A percentile compares a stretch with the other conserved stretches of the same genome.
Conservation (phyloP, 805 yeast genomes). For the Candida oleophila region DNA sequence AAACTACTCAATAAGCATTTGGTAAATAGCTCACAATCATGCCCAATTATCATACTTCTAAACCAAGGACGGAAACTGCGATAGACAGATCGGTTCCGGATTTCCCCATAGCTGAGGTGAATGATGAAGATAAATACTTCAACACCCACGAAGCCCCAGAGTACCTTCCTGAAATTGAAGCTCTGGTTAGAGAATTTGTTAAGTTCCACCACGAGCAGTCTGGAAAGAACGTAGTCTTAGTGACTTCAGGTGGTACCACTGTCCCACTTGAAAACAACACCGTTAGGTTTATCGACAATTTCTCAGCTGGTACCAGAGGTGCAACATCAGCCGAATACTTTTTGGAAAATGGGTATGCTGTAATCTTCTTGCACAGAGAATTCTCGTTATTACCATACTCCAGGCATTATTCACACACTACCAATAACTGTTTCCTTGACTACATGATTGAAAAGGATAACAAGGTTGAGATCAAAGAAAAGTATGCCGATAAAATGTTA, state of each 20-base stretch:
- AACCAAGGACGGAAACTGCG: constrained; percentile 69
- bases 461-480: constrained; percentile 57
- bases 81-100: constrained; percentile 76
- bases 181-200: constrained; percentile 61
- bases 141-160: constrained; percentile 68
- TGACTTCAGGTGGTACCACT: constrained; percentile 96
- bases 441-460: constrained; percentile 63
- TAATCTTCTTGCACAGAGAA: constrained; percentile 88
- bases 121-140: constrained; percentile 79
- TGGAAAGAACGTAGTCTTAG: constrained; percentile 64
- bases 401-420: constrained; percentile 83
- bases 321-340: constrained; percentile 94
- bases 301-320: constrained; percentile 97
- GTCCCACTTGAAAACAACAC: constrained; percentile 97
- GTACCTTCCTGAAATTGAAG: constrained; percentile 62
- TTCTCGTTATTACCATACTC: constrained; percentile 89
- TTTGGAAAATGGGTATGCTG: constrained; percentile 83
- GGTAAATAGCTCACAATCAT: background rate
- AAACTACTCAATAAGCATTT: too few species aligned
- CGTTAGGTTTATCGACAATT: constrained; percentile 93
- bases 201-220: constrained; percentile 44
- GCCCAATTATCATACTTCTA: constrained; percentile 48
- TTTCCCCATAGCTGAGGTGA: constrained; percentile 70
- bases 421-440: constrained; percentile 75
- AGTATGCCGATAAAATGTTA: constrained; percentile 62